Evolutionary conservation across 371 early-diverging fungal genomes (phyloP), one percentile per base, ranked within the genome.

Genomic region (Mucor irregularis): DNA sequence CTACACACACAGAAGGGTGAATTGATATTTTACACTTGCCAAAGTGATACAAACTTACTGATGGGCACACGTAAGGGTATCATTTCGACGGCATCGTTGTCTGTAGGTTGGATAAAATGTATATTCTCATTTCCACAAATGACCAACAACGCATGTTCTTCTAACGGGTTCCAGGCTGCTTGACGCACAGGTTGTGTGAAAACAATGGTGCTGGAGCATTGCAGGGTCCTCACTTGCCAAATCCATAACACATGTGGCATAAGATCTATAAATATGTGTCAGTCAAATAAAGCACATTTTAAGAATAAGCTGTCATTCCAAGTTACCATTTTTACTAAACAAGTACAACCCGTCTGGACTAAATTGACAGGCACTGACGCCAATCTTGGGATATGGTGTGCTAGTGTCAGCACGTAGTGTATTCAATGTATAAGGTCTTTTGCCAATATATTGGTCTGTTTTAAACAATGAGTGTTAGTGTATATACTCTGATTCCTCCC

Each of bases 191-290:
- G 68, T 4, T 64, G 37, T 31, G 61, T 31, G 50, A 88, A 87
- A 28, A 66, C 56, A 6, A 90, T 57, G 11, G 85, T 54, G 17
- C 73, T 69, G 8, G 66, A 44, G 49, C 78, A 76, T 3, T 51
- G 48, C 19, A 86, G 49, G 0, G 61, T 49, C 6, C 53, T 48
- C 10, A 84, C 40, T 58, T 83, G 71, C 88, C 87, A 87, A 14
- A 88, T 67, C 84, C 87, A 90, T 10, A 86, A 71, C 0, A 67
- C 60, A 33, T 61, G 80, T 2, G 90, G 87, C 78, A 83, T 86
- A 50, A 68, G 74, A 59, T 89, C 93, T 42, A 42, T 8, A 2
- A 21, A 6, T 39, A 39, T 17, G 2, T n/a, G n/a, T n/a, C n/a
- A n/a, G n/a, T n/a, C n/a, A n/a, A n/a, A n/a, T n/a, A n/a, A n/a